Evolutionary conservation across 495 filamentous ascomycete genomes (phyloP).

Genomic region (Trypethelium eluteriae): DNA sequence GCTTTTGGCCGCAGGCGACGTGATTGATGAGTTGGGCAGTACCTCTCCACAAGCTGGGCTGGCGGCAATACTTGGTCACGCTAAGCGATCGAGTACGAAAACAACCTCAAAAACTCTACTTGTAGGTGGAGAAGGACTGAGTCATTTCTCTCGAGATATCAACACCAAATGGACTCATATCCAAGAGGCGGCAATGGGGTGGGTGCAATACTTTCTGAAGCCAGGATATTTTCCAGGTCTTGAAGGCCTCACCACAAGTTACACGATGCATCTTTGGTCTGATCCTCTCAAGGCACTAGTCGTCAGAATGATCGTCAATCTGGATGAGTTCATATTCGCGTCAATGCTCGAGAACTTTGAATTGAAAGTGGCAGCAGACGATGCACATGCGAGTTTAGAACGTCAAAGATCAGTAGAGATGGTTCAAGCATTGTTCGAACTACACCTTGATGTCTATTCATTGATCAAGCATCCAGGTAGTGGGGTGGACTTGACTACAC

Average conservation of each 20-base stretch:
- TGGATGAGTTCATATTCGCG: constrained; percentile 60
- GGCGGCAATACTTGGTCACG: constrained; percentile 1
- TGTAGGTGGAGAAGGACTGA: constrained; percentile 22
- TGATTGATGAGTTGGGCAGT: neutral
- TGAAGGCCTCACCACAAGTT: constrained; percentile 39
- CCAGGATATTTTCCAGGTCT: constrained; percentile 14
- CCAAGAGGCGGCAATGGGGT: constrained; percentile 31
- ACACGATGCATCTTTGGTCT: constrained; percentile 61
- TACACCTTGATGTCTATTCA: constrained; percentile 80
- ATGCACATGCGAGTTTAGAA: neutral
- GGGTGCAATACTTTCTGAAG: constrained; percentile 28
- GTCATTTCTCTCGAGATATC: constrained; percentile 20
- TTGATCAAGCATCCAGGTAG: constrained; percentile 67
- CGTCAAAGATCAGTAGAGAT: constrained; percentile 38
- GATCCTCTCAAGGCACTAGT: constrained; percentile 62
- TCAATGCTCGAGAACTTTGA: constrained; percentile 31
- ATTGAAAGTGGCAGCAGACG: constrained; percentile 25
- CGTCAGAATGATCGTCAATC: constrained; percentile 55
- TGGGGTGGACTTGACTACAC: constrained; percentile 52
- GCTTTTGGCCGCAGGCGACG: constrained; percentile 12
- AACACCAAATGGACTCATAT: constrained; percentile 31
- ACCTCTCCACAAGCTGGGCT: constrained; percentile 8
- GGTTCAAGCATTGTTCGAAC: constrained; percentile 72
- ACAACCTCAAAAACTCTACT: neutral
- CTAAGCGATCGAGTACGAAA: constrained; percentile 7